A percentile compares a stretch with the other conserved stretches of the same genome.
Conservation (phyloP, 257 asterid genomes). For the Solanum ossicruentum region DNA sequence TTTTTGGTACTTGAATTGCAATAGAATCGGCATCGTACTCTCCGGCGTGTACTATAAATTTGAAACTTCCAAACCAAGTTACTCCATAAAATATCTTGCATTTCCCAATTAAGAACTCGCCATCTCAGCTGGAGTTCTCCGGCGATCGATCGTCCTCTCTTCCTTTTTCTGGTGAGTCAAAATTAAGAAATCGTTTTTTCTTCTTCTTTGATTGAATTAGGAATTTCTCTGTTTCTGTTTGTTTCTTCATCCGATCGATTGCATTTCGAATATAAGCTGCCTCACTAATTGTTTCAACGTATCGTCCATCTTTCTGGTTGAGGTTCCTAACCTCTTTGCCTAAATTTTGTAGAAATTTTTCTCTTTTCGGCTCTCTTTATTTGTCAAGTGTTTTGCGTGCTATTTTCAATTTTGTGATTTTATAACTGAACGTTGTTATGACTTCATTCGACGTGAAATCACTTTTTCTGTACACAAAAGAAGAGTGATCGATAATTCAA, state of each 20-base stretch:
- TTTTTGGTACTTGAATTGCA: neutral
- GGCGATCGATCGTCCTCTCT: neutral
- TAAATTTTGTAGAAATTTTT: neutral
- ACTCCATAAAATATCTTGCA: neutral
- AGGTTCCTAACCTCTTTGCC: neutral
- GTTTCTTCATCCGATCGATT: neutral
- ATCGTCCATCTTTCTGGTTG: neutral
- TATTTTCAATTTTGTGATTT: neutral
- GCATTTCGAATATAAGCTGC: neutral
- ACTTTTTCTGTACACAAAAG: neutral
- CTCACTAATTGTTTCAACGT: neutral
- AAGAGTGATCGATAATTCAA: neutral
- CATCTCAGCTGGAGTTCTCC: neutral
- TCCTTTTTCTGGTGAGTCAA: neutral
- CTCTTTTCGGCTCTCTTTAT: neutral
- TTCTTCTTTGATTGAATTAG: neutral
- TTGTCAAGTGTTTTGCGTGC: neutral
- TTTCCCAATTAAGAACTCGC: neutral
- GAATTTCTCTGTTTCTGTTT: neutral
- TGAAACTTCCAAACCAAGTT: neutral
- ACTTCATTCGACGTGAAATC: neutral
- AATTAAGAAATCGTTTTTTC: neutral
- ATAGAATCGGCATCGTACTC: neutral
- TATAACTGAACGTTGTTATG: neutral
- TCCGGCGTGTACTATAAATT: neutral